Evolutionary conservation across 1,139 yeast species (phyloP).

Genomic region (Lipomyces yarrowii): DNA sequence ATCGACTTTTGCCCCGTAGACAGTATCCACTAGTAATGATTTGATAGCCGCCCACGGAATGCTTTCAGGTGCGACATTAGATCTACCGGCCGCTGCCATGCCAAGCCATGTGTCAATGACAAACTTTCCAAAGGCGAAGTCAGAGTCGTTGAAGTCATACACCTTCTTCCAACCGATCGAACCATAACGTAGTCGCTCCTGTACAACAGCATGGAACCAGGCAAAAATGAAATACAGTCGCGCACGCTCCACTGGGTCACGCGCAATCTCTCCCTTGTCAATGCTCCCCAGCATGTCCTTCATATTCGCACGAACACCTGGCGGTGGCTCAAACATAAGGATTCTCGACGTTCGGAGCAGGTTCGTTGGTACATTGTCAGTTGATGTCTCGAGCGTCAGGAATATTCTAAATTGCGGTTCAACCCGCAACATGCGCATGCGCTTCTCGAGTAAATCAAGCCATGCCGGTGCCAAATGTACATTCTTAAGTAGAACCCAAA

Average conservation of each 20-base stretch:
- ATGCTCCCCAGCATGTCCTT: constrained; percentile 43
- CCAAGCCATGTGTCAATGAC: constrained; percentile 51
- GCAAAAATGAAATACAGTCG: constrained; percentile 58
- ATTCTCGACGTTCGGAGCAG: constrained; percentile 57
- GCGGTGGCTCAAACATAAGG: constrained; percentile 60
- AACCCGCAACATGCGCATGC: constrained; percentile 37
- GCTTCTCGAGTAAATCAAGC: constrained; percentile 58
- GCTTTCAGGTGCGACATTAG: constrained; percentile 50
- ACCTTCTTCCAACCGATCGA: constrained; percentile 64
- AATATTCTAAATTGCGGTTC: constrained; percentile 54
- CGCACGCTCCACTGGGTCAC: constrained; percentile 50
- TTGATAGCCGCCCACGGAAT: constrained; percentile 63
- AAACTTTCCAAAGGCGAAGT: constrained; percentile 56
- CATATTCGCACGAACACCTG: constrained; percentile 59
- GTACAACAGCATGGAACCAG: constrained; percentile 71
- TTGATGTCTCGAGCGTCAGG: constrained; percentile 58
- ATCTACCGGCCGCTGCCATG: constrained; percentile 36
- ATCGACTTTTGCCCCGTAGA: constrained; percentile 78
- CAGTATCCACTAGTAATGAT: constrained; percentile 55
- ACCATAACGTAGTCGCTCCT: constrained; percentile 59
- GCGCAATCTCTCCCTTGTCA: constrained; percentile 34
- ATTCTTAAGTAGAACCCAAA: constrained; percentile 78
- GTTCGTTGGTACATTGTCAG: constrained; percentile 56
- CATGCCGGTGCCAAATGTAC: constrained; percentile 71
- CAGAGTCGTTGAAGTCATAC: constrained; percentile 78